These are phyloP conservation scores for Calonectria pauciramosa DNA, from an alignment of 2,329 filamentous ascomycete species.

Conservation along the genomic window DNA sequence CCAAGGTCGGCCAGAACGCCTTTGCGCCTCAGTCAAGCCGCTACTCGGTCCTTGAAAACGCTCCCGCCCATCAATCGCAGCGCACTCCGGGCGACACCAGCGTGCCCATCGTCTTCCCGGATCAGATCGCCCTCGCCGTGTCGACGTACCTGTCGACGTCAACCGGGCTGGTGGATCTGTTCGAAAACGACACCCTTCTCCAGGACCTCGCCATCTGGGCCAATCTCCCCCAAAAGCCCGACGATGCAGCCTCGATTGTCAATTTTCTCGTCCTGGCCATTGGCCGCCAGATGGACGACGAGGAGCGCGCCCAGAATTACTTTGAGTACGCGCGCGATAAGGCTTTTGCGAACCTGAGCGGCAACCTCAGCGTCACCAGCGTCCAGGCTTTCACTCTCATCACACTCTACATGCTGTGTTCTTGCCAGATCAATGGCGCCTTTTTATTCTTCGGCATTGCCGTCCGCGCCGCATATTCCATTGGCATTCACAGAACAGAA, in stretches of 20 bases:
- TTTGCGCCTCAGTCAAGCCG: constrained; percentile 66
- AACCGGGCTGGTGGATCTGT: constrained; percentile 63
- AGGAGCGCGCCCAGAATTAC: constrained; percentile 58
- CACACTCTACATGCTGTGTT: constrained; percentile 67
- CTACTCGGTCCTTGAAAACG: constrained; percentile 64
- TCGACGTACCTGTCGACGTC: constrained; percentile 57
- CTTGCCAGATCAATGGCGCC: constrained; percentile 68
- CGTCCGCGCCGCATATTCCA: constrained; percentile 65
- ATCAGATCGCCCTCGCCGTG: constrained; percentile 48
- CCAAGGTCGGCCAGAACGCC: constrained; percentile 61
- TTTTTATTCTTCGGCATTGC: constrained; percentile 69
- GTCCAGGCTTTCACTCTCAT: constrained; percentile 65
- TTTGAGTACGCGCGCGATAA: constrained; percentile 64
- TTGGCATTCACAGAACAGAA: constrained; percentile 67
- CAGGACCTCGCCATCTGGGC: constrained; percentile 60
- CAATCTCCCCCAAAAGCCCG: constrained; percentile 47
- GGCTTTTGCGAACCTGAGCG: constrained; percentile 60
- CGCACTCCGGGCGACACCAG: constrained; percentile 35
- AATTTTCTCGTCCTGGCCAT: constrained; percentile 66
- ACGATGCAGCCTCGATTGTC: constrained; percentile 57
- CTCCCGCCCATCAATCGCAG: constrained; percentile 44
- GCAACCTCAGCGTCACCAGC: constrained; percentile 62
- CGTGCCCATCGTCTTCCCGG: constrained; percentile 46
- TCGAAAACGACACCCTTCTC: constrained; percentile 56
- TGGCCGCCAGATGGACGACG: constrained; percentile 58